Conservation (phyloP, 176 grass and related monocot species). For the Ensete ventricosum region DNA sequence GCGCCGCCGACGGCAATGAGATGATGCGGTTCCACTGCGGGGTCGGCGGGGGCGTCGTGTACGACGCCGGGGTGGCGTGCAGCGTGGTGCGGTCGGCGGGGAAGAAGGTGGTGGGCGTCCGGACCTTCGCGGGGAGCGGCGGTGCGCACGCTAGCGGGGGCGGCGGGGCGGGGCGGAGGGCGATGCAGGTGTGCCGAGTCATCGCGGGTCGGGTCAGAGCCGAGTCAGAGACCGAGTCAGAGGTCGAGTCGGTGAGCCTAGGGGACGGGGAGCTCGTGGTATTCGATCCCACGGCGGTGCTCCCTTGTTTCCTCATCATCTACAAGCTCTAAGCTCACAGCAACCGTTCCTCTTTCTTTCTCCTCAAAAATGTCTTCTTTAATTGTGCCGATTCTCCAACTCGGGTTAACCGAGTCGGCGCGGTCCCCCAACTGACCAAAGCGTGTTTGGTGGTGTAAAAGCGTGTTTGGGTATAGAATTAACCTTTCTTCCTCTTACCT, state of each 20-base stretch:
- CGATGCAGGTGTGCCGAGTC: slow-evolving; percentile 41
- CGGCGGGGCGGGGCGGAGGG: slow-evolving; percentile 26
- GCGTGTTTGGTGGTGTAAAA: not conserved
- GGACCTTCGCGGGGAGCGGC: slow-evolving; percentile 26
- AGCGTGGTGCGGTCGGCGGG: slow-evolving; percentile 8
- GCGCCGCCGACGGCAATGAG: slow-evolving; percentile 46
- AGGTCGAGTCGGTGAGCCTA: slow-evolving; percentile 21
- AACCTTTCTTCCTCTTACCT: not conserved
- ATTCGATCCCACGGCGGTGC: slow-evolving; percentile 11
- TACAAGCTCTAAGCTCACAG: not conserved
- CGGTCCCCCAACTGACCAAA: not conserved
- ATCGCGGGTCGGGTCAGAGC: slow-evolving; percentile 25
- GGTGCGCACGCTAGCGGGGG: slow-evolving; percentile 26
- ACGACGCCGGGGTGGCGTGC: slow-evolving; percentile 19
- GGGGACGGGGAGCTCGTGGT: slow-evolving; percentile 13
- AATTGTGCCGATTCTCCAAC: not conserved
- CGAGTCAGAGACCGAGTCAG: not conserved
- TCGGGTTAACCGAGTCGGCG: not conserved
- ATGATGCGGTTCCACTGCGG: slow-evolving; percentile 49
- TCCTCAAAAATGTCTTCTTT: not conserved
- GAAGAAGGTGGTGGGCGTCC: slow-evolving; percentile 27
- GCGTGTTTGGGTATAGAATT: not conserved
- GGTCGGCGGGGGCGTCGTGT: slow-evolving; percentile 11
- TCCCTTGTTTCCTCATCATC: slow-evolving; percentile 23
- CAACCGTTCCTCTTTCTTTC: not conserved